Evolutionary conservation across 2,329 filamentous ascomycete species (phyloP), one percentile per base, ranked within the genome.

Genomic region (Dactylellina drechsleri): DNA sequence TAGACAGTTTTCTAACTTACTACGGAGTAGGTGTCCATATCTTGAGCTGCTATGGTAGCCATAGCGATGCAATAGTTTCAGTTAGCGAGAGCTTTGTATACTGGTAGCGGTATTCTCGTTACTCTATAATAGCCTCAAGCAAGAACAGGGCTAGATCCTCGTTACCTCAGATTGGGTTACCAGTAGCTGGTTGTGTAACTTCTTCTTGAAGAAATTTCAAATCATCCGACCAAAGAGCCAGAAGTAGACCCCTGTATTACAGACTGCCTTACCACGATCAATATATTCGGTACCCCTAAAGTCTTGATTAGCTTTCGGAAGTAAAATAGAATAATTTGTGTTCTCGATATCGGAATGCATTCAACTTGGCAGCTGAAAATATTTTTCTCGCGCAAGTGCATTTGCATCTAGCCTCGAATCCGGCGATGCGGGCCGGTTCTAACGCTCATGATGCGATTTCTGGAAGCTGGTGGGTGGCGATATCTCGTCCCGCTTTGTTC

Each of bases 41-140:
- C 28, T 16, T 28, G 61, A 53, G 43, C 6, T 12, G 5, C 26
- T 28, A 40, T 13, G 28, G 41, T 13, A 18, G 40, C 57, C 31
- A 28, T 28, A n/a, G 1, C 18, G 18, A 61, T 28, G 50, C 41
- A 43, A 62, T 56, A 28, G 66, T 62, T 56, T 70, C 66, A 70
- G 28, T n/a, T 62, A 49, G 40, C 57, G 65, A 67, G 28, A 26
- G 61, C 66, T 49, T 36, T 36, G 6, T 10, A 36, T 36, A 36
- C 1, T 36, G 31, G 31, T 36, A 36, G 43, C 54, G 65, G 43
- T 49, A 23, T 18, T 15, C 23, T 23, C 31, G 57, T 41, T 31
- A 52, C 28, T 31, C 20, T 16, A 56, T 26, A 28, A 58, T 52
- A 36, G 31, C 31, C 31, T 36, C 31, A 36, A 36, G 10, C 2